A percentile compares a stretch with the other conserved stretches of the same genome.
phyloP scores from a whole-genome alignment of 352 stramenopile species.

The Globisporangium rhizosaccharum region DNA sequence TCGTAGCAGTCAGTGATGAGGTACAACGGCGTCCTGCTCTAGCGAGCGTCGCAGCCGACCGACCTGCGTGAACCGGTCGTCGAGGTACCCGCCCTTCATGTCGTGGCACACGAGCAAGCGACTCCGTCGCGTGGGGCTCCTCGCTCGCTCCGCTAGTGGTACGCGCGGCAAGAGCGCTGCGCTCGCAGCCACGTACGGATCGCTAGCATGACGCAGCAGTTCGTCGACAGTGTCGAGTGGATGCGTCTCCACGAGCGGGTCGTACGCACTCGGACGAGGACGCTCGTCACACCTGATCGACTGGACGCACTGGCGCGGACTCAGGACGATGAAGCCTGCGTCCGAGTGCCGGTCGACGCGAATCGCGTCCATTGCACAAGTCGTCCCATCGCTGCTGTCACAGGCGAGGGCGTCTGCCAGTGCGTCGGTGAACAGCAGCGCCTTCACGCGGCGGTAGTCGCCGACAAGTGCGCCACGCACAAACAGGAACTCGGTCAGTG shows the following conservation, averaged over 20 bases:
- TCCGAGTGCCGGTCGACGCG: slow-evolving; percentile 18
- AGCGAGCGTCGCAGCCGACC: not conserved
- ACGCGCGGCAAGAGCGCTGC: slow-evolving; percentile 9
- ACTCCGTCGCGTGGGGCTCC: slow-evolving; percentile 26
- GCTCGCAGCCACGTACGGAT: slow-evolving; percentile 1
- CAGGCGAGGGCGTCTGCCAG: slow-evolving; percentile 7
- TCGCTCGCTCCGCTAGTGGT: slow-evolving; percentile 21
- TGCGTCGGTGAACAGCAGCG: slow-evolving; percentile 15
- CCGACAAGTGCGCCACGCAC: slow-evolving; percentile 18
- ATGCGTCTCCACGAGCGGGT: slow-evolving; percentile 18
- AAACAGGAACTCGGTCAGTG: slow-evolving; percentile 24
- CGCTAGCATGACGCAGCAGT: slow-evolving; percentile 18
- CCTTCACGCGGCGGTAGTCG: slow-evolving; percentile 9
- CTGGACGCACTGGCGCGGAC: slow-evolving; percentile 20
- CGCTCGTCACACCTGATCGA: not conserved
- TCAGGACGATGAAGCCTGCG: slow-evolving; percentile 26
- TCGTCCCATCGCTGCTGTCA: slow-evolving; percentile 10
- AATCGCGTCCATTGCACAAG: slow-evolving; percentile 8
- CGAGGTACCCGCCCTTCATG: slow-evolving; percentile 45
- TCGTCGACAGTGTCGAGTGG: slow-evolving; percentile 27
- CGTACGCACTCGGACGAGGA: not conserved
- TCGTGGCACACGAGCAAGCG: slow-evolving; percentile 55
- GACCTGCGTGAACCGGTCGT: slow-evolving; percentile 31
- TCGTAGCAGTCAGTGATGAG: not conserved
- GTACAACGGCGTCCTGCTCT: not conserved